phyloP scores from a whole-genome alignment of 441 rosid genomes.

The Croton setiger region DNA sequence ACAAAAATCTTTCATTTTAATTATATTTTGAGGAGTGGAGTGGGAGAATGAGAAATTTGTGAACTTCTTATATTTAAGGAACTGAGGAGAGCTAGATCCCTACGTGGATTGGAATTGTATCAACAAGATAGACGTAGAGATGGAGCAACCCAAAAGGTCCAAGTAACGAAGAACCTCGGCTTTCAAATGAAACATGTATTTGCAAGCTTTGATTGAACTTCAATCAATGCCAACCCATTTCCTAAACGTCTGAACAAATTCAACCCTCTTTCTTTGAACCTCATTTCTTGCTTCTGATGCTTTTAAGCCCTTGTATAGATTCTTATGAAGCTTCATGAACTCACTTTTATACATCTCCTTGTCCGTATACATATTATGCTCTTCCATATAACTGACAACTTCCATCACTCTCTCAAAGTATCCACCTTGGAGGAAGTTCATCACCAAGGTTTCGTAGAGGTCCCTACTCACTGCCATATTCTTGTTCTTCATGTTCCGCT shows the following conservation, averaged over 20 bases:
- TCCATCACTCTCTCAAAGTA: conserved; percentile 91
- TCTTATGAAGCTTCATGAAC: conserved; percentile 66
- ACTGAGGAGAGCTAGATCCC: not conserved
- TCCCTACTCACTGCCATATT: conserved; percentile 51
- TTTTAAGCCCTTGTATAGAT: conserved; percentile 57
- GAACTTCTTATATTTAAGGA: not conserved
- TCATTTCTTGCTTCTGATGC: conserved; percentile 51
- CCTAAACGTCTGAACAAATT: conserved; percentile 52
- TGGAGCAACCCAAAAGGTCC: not conserved
- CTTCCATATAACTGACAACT: conserved; percentile 53
- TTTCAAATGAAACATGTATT: not conserved
- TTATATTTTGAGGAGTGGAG: too few species aligned
- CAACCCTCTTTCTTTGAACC: conserved; percentile 62
- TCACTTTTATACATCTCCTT: conserved; percentile 54
- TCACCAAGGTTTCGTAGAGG: conserved; percentile 55
- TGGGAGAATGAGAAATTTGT: too few species aligned
- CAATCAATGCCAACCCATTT: conserved; percentile 53
- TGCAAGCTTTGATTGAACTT: conserved; percentile 12
- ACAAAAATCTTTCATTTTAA: too few species aligned
- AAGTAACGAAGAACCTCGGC: conserved; percentile 3
- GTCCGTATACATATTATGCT: conserved; percentile 44
- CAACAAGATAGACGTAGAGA: not conserved
- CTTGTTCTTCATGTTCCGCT: conserved; percentile 41
- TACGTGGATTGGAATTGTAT: not conserved
- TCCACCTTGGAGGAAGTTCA: conserved; percentile 75